A percentile compares a stretch with the other conserved stretches of the same genome.
These are phyloP conservation scores for Lodderomyces elongisporus DNA, from an alignment of 1,139 yeast genomes.

Conservation along the genomic window DNA sequence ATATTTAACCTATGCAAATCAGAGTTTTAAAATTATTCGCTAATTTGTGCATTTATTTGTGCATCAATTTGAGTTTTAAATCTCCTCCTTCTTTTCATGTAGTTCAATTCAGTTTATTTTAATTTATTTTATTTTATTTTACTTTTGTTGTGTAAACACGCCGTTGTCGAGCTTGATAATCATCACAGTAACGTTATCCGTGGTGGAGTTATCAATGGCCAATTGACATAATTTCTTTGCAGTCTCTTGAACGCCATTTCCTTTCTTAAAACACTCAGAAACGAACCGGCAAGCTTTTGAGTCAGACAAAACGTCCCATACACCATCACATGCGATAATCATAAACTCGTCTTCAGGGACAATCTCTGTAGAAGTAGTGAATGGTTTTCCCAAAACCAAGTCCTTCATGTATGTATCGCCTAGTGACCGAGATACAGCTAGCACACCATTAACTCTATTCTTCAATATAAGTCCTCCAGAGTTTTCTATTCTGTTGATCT, in stretches of 20 bases:
- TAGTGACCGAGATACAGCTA: constrained; percentile 89
- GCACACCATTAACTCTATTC: constrained; percentile 89
- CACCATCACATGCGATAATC: constrained; percentile 89
- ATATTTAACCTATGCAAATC: too few relatives aligned
- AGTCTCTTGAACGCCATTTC: constrained; percentile 53
- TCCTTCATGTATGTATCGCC: constrained; percentile 95
- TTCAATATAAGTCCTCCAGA: constrained; percentile 87
- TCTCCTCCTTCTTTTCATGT: too few relatives aligned
- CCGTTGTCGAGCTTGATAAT: constrained; percentile 57
- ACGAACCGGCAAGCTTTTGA: constrained; percentile 74
- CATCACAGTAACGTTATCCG: constrained; percentile 94
- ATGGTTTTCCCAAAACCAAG: constrained; percentile 85
- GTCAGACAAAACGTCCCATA: constrained; percentile 90
- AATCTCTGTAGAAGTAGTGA: constrained; percentile 83
- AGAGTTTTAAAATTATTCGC: too few relatives aligned
- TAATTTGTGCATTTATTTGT: too few relatives aligned
- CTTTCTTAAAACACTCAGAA: constrained; percentile 31
- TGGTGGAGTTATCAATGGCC: constrained; percentile 76
- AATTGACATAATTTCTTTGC: constrained; percentile 64
- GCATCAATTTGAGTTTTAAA: too few relatives aligned
- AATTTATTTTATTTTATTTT: background rate
- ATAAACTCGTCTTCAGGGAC: constrained; percentile 60
- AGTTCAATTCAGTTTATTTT: background rate
- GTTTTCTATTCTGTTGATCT: constrained; percentile 66
- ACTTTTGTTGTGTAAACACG: constrained; percentile 24